phyloP scores from a whole-genome alignment of 768 basidiomycete species.

The Kwoniella sp. region DNA sequence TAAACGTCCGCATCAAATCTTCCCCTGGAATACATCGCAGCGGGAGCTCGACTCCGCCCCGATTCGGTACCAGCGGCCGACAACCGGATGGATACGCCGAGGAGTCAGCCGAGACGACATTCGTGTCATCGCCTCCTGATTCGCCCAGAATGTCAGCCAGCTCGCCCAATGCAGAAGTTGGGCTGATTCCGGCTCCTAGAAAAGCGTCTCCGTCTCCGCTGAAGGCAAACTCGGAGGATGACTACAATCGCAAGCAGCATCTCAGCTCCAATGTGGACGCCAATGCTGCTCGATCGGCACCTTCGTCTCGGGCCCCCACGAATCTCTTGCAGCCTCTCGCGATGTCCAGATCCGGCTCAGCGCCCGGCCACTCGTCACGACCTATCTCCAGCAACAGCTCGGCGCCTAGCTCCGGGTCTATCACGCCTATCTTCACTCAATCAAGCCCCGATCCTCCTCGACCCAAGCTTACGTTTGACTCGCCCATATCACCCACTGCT shows the following conservation, averaged over 20 bases:
- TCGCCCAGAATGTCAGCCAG: slow-evolving; percentile 6
- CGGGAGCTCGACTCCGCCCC: neutral
- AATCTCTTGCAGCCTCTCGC: slow-evolving; percentile 2
- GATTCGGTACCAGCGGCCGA: neutral
- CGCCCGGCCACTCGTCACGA: neutral
- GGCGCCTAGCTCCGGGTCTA: neutral
- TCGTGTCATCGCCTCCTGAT: slow-evolving; percentile 17
- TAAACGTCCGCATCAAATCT: slow-evolving; percentile 16
- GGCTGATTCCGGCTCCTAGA: slow-evolving; percentile 17
- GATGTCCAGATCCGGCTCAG: slow-evolving; percentile 10
- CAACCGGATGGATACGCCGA: neutral
- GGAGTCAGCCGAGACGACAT: neutral
- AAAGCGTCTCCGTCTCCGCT: slow-evolving; percentile 14
- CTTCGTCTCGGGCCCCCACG: neutral
- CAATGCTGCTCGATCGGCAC: neutral
- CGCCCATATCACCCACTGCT: slow-evolving; percentile 13
- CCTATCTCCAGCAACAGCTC: neutral
- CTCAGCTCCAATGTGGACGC: neutral
- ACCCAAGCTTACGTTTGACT: slow-evolving; percentile 4
- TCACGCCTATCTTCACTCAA: neutral
- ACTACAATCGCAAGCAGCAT: slow-evolving; percentile 1
- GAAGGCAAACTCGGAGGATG: neutral
- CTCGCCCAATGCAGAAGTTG: neutral
- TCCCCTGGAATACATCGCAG: slow-evolving; percentile 9
- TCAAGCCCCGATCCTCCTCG: neutral